Conservation (phyloP, 768 basidiomycete species). For the Macrolepiota albuminosa region DNA sequence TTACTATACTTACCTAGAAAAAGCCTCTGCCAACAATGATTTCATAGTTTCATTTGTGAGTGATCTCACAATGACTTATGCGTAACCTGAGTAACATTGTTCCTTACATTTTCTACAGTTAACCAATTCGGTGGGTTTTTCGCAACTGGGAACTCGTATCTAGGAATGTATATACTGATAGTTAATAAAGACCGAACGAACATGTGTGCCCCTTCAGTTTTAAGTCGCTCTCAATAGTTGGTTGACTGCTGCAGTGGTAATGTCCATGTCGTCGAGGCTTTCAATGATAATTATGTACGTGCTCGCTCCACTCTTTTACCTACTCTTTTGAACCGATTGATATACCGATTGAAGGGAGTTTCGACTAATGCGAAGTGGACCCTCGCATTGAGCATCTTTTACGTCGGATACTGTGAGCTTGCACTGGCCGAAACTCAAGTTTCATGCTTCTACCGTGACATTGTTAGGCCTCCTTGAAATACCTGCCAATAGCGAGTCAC, state of each 20-base stretch:
- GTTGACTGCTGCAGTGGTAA: conserved; percentile 37
- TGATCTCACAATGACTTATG: not conserved
- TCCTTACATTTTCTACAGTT: conserved; percentile 24
- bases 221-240: not conserved
- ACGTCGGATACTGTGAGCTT: conserved; percentile 51
- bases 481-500: conserved; percentile 45
- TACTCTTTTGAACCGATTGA: not conserved
- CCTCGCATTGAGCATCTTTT: conserved; percentile 52
- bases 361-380: conserved; percentile 53
- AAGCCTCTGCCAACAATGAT: not conserved
- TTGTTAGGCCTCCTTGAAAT: conserved; percentile 44
- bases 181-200: conserved; percentile 45
- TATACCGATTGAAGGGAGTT: conserved; percentile 32
- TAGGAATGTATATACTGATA: not conserved
- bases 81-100: conserved; percentile 15
- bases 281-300: conserved; percentile 50
- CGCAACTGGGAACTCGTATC: not conserved
- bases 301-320: not conserved
- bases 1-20: not conserved
- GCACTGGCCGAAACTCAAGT: not conserved
- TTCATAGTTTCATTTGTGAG: conserved; percentile 44
- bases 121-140: conserved; percentile 40
- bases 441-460: not conserved
- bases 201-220: conserved; percentile 31
- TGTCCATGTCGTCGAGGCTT: conserved; percentile 45